Evolutionary conservation across 495 filamentous ascomycete genomes (phyloP).

Genomic region (Tuber calosporum): DNA sequence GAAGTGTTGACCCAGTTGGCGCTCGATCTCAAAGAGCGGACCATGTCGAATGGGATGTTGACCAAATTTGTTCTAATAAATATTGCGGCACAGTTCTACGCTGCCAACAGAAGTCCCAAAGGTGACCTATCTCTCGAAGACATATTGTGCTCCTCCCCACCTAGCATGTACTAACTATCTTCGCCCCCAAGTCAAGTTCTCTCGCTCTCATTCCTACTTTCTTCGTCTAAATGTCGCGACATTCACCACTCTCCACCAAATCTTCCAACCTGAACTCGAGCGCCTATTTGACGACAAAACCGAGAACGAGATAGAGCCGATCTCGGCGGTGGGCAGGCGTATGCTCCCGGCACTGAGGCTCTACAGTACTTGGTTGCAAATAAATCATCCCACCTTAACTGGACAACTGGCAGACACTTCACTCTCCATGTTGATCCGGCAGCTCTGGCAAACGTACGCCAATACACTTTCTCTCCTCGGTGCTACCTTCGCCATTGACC

Average conservation of each 20-base stretch:
- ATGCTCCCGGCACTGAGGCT: conserved; percentile 63
- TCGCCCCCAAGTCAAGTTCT: conserved; percentile 8
- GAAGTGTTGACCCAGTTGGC: conserved; percentile 73
- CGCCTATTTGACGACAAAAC: conserved; percentile 50
- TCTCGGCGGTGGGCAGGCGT: conserved; percentile 58
- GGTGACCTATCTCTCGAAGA: conserved; percentile 30
- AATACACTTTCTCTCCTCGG: conserved; percentile 58
- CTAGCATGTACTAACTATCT: neutral
- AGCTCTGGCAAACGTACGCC: conserved; percentile 67
- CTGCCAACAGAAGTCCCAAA: conserved; percentile 46
- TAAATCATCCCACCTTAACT: conserved; percentile 48
- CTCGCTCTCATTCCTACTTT: conserved; percentile 49
- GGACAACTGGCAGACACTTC: conserved; percentile 51
- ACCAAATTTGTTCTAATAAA: conserved; percentile 79
- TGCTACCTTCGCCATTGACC: conserved; percentile 53
- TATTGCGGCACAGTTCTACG: conserved; percentile 70
- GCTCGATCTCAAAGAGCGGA: conserved; percentile 60
- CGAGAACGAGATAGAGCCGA: conserved; percentile 48
- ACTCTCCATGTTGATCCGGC: conserved; percentile 54
- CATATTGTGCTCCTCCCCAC: conserved; percentile 53
- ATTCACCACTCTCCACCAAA: conserved; percentile 66
- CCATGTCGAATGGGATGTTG: conserved; percentile 57
- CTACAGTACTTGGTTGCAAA: conserved; percentile 66
- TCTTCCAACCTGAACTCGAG: conserved; percentile 62
- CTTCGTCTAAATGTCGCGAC: conserved; percentile 75